Base-by-base conservation (phyloP, 2,329 filamentous ascomycete species). In the Epichloe aotearoae region DNA sequence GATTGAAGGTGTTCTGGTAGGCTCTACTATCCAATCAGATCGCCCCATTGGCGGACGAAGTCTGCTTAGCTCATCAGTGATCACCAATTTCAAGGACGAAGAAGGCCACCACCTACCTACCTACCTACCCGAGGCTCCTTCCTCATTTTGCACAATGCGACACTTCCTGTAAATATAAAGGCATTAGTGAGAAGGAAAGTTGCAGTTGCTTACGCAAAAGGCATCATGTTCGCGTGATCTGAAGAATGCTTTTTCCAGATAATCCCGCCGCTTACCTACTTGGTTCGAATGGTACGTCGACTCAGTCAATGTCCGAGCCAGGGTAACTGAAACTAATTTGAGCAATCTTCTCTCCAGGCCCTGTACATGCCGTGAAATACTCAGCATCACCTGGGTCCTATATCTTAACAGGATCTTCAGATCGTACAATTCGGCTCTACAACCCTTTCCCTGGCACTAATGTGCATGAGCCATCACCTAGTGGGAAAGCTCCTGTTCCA, bases 351-450 rank as follows among this genome's bases (percentile, higher is more conserved):
- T 11, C 10, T 37, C 41, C 30, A 86, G 83, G 82, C 53, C 82
- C 85, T 37, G 75, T 88, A 47, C 86, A 88, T 64, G 79, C 84
- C 46, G 73, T 88, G 50, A 73, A 79, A 49, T 88, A 88, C 68
- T 88, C 84, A 50, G 79, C 83, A 54, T 80, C 78, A 12, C 80
- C 84, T 15, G 84, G 83, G 40, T 84, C 82, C 3, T 88, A 88
- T 62, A 78, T 96, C 63, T 79, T 97, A 53, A 89, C 88, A 37
- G 90, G 91, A 61, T 88, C 84, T 36, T 79, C 87, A 48, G 91
- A 96, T 73, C 86, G 89, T 55, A 77, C 80, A 15, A 82, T 96
- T 64, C 83, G 90, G 51, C 83, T 96, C 40, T 94, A 89, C 73
- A 95, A 95, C 67, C 84, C 86, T 1, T 72, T 73, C 48, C 75